Evolutionary conservation across 805 yeast genomes (phyloP).

Genomic region (Grigorovia jiainica): DNA sequence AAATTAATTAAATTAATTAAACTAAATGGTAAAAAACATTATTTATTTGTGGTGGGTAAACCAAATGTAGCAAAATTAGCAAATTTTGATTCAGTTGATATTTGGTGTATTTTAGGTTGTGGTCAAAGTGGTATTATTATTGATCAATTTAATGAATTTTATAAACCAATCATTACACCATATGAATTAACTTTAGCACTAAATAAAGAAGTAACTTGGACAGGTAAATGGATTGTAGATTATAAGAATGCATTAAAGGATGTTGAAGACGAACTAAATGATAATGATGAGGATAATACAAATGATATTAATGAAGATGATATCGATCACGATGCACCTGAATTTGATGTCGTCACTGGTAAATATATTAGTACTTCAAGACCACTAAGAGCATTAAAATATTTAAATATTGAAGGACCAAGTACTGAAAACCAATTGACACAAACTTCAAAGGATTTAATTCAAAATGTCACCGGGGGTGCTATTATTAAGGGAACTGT

Average conservation of each 20-base stretch:
- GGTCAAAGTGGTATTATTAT: conserved; percentile 86
- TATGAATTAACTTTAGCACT: conserved; percentile 81
- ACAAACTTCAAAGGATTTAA: conserved; percentile 31
- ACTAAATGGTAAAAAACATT: conserved; percentile 80
- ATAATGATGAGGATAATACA: conserved; percentile 7
- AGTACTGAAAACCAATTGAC: conserved; percentile 16
- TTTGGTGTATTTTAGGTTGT: conserved; percentile 93
- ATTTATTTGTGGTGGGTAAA: conserved; percentile 92
- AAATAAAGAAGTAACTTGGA: conserved; percentile 70
- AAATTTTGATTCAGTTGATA: conserved; percentile 86
- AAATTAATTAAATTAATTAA: conserved; percentile 51
- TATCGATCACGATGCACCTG: conserved; percentile 45
- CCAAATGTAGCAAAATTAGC: conserved; percentile 97
- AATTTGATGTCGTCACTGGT: conserved; percentile 85
- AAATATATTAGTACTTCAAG: conserved; percentile 54
- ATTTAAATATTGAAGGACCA: conserved; percentile 49
- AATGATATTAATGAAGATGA: conserved; percentile 2
- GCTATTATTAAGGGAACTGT: conserved; percentile 67
- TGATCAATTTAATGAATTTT: conserved; percentile 70
- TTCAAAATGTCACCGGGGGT: conserved; percentile 46
- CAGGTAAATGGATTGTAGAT: conserved; percentile 87
- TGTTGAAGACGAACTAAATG: conserved; percentile 23
- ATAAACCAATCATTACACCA: conserved; percentile 88
- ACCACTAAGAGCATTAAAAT: conserved; percentile 63
- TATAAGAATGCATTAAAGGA: conserved; percentile 45